Percentiles rank a stretch among this genome's conserved stretches.
phyloP scores from a whole-genome alignment of 768 basidiomycete genomes.

The Hericium erinaceus region DNA sequence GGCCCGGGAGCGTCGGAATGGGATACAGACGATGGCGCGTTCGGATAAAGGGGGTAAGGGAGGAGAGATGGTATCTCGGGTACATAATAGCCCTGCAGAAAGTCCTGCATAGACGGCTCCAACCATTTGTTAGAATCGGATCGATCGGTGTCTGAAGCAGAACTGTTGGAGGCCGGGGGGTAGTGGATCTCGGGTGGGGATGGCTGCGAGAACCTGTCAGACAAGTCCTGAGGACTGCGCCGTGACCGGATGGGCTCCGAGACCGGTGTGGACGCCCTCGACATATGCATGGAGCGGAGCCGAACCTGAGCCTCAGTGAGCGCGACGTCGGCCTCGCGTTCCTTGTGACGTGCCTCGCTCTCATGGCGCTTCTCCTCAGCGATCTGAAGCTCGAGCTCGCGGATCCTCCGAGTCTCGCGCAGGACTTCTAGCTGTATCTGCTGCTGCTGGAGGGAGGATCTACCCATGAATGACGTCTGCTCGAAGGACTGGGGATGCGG shows the following conservation, averaged over 20 bases:
- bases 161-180: background rate
- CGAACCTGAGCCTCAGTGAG: background rate
- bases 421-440: background rate
- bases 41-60: background rate
- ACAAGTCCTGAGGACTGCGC: background rate
- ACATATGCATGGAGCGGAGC: background rate
- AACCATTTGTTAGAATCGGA: background rate
- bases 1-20: background rate
- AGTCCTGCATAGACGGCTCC: background rate
- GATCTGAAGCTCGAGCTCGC: background rate
- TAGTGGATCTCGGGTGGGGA: background rate
- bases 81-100: background rate
- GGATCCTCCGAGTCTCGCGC: background rate
- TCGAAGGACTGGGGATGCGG: background rate
- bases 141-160: background rate
- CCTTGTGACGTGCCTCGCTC: background rate
- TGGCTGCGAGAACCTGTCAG: background rate
- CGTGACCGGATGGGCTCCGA: background rate
- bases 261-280: too few species aligned
- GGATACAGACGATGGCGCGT: background rate
- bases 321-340: background rate
- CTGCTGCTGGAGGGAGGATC: background rate
- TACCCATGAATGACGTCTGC: background rate
- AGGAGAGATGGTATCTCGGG: background rate
- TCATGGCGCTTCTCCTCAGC: background rate